A percentile compares a stretch with the other conserved stretches of the same genome.
Evolutionary conservation across 2,329 filamentous ascomycete species (phyloP).

Genomic region (Colletotrichum lindemuthianum): DNA sequence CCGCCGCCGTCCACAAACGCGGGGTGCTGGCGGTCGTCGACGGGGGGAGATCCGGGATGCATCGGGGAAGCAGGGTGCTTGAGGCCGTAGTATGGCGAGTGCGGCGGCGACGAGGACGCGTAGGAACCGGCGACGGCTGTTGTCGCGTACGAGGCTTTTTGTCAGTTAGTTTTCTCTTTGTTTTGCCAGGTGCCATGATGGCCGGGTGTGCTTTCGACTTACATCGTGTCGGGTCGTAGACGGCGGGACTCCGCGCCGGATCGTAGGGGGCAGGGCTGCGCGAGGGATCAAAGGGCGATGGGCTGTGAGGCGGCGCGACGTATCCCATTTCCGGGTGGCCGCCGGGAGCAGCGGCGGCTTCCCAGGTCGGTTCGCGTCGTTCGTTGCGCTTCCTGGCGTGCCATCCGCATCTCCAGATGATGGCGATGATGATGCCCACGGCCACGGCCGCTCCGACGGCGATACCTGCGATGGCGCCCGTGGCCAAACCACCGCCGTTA

Average conservation of each 20-base stretch:
- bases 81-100: constrained; percentile 21
- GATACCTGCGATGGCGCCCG: constrained; percentile 37
- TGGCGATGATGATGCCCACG: constrained; percentile 19
- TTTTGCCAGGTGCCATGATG: too few relatives aligned
- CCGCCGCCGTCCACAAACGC: constrained; percentile 18
- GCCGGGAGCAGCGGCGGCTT: constrained; percentile 5
- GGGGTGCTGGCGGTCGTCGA: constrained; percentile 20
- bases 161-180: not conserved
- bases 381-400: constrained; percentile 34
- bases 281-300: constrained; percentile 13
- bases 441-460: constrained; percentile 36
- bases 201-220: not conserved
- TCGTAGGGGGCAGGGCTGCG: constrained; percentile 11
- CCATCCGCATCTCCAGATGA: constrained; percentile 33
- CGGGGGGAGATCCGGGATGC: constrained; percentile 1
- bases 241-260: constrained; percentile 1
- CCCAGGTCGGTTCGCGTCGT: constrained; percentile 27
- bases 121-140: constrained; percentile 13
- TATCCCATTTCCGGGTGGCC: constrained; percentile 30
- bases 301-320: constrained; percentile 19
- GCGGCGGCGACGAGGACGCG: constrained; percentile 14
- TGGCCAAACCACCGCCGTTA: constrained; percentile 18
- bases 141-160: constrained; percentile 22
- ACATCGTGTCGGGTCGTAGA: constrained; percentile 18
- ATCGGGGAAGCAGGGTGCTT: constrained; percentile 11